Evolutionary conservation across 352 stramenopile species (phyloP), one percentile per base, ranked within the genome.

Genomic region (Phytophthora niederhauseri): DNA sequence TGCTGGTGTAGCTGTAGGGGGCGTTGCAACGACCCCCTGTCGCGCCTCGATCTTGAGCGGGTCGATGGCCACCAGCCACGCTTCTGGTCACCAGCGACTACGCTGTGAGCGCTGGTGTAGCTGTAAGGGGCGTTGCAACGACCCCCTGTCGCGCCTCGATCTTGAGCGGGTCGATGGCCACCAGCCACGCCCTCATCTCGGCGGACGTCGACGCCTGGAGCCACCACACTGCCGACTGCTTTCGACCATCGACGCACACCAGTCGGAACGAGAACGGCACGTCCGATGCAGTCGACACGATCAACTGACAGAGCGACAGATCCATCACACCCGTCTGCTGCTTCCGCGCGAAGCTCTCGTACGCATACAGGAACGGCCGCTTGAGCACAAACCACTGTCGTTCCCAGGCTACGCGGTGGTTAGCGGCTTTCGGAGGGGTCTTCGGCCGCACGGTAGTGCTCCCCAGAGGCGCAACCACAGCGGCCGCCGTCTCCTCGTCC

Each of bases 381-480:
- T 92, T 90, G 49, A 95, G 66, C 24, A 95, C 87, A 45, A 95
- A 92, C 87, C 85, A 95, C 34, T 87, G 84, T 0, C 87, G 74
- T 24, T 94, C 77, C 84, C 87, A 95, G 6, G 54, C 65, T 7
- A 20, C 17, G 19, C 46, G 63, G 24, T 72, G 36, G 28, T 20
- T 43, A 3, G 34, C 55, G 53, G 38, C n/a, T 62, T 64, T 73
- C 1, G 53, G 17, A 66, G 54, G 46, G 17, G 36, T 34, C 20
- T 49, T 66, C 3, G 67, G 31, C 4, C 72, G 41, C 12, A 59
- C 54, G 5, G 28, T 51, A 19, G 17, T 64, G 34, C 62, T 55
- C 57, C 55, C 59, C 41, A 78, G 28, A 6, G 71, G 70, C 17
- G 72, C 60, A 22, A 78, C 58, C 19, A 84, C 70, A 0, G 81